Percentiles rank a stretch among this genome's conserved stretches.
These are phyloP conservation scores for Apiospora koreana DNA, from an alignment of 2,329 filamentous ascomycete genomes.

Conservation along the genomic window DNA sequence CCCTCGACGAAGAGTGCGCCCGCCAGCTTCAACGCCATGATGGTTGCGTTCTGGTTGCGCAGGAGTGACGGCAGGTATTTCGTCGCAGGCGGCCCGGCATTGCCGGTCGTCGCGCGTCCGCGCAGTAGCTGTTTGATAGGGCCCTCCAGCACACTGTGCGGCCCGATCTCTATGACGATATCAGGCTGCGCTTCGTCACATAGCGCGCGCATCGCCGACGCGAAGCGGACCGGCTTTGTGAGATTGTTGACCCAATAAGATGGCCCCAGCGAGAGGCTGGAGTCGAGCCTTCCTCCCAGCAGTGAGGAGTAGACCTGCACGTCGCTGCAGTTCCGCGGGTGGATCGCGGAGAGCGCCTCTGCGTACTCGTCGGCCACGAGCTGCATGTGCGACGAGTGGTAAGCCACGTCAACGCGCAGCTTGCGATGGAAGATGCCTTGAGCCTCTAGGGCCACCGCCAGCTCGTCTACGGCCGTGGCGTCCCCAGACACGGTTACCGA, in stretches of 20 bases:
- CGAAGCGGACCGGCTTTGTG: slow-evolving; percentile 7
- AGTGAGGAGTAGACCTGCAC: slow-evolving; percentile 17
- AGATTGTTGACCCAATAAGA: slow-evolving; percentile 10
- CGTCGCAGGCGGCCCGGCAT: too few species aligned
- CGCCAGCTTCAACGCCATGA: slow-evolving; percentile 26
- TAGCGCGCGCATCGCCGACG: neutral
- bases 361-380: too few species aligned
- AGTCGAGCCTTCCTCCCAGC: neutral
- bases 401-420: slow-evolving; percentile 31
- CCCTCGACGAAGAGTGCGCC: slow-evolving; percentile 31
- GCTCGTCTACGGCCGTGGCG: slow-evolving; percentile 19
- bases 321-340: neutral
- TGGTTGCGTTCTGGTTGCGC: slow-evolving; percentile 21
- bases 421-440: slow-evolving; percentile 25
- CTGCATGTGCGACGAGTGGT: slow-evolving; percentile 36
- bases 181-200: neutral
- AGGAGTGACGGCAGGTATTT: slow-evolving; percentile 29
- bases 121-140: slow-evolving; percentile 14
- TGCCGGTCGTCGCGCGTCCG: too few species aligned
- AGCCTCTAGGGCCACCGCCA: slow-evolving; percentile 20
- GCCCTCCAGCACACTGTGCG: slow-evolving; percentile 2
- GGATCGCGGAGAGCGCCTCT: slow-evolving; percentile 9
- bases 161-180: slow-evolving; percentile 5
- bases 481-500: slow-evolving; percentile 36
- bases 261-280: neutral